phyloP scores from a whole-genome alignment of 2,329 filamentous ascomycete species.

The Cephalotrichum gorgonifer region DNA sequence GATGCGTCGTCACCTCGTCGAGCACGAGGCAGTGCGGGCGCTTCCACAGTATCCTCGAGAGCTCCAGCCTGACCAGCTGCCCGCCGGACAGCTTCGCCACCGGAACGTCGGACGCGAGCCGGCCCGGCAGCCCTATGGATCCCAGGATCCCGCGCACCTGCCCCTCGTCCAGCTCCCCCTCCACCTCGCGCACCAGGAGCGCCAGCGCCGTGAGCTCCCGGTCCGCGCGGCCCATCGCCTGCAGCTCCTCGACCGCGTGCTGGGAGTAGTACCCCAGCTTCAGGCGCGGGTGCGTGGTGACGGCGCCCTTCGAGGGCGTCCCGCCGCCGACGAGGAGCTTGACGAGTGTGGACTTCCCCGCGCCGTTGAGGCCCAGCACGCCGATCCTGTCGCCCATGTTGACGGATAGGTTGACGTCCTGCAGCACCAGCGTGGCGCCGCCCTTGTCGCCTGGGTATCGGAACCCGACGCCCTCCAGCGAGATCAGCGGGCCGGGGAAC shows the following conservation, averaged over 20 bases:
- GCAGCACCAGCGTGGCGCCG: conserved; percentile 31
- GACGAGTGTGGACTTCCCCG: conserved; percentile 72
- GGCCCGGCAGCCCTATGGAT: conserved; percentile 59
- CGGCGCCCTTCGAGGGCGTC: conserved; percentile 48
- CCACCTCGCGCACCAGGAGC: conserved; percentile 45
- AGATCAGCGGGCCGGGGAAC: conserved; percentile 65
- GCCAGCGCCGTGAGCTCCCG: conserved; percentile 53
- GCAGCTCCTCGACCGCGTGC: conserved; percentile 62
- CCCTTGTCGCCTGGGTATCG: conserved; percentile 37
- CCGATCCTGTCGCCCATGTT: conserved; percentile 66
- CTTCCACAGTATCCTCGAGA: conserved; percentile 59
- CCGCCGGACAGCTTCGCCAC: conserved; percentile 67
- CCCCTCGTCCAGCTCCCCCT: conserved; percentile 50
- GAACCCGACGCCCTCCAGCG: conserved; percentile 59
- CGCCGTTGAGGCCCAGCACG: conserved; percentile 69
- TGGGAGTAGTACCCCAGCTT: conserved; percentile 72
- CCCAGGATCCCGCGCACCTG: conserved; percentile 57
- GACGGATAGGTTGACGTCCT: conserved; percentile 57
- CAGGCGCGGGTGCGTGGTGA: conserved; percentile 57
- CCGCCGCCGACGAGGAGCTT: conserved; percentile 55
- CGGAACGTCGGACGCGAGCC: conserved; percentile 62
- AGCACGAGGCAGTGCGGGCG: conserved; percentile 64
- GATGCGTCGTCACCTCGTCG: conserved; percentile 76
- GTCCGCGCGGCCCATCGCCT: conserved; percentile 36
- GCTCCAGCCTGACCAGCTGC: conserved; percentile 56